A percentile compares a stretch with the other conserved stretches of the same genome.
phyloP scores from a whole-genome alignment of 139 green algal genomes.

The Chlorella sp. region DNA sequence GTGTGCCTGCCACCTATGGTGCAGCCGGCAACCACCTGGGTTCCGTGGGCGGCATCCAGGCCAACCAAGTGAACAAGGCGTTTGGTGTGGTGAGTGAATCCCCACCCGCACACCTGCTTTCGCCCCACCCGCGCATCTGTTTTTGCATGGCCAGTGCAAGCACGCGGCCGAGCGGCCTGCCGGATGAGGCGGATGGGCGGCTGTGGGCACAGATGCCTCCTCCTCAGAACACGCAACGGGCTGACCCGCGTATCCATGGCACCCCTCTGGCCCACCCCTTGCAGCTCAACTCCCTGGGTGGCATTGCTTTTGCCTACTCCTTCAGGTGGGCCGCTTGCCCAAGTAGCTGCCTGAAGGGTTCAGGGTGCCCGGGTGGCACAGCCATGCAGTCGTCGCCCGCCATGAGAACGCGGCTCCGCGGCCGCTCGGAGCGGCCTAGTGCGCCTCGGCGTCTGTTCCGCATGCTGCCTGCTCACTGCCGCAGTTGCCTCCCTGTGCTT shows the following conservation, averaged over 20 bases:
- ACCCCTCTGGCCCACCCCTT: neutral
- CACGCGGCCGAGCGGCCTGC: too few species aligned
- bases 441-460: too few species aligned
- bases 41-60: slow-evolving; percentile 8
- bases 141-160: too few species aligned
- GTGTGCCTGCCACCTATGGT: neutral
- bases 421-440: too few species aligned
- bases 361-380: too few species aligned
- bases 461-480: neutral
- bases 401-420: too few species aligned
- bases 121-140: too few species aligned
- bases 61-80: slow-evolving; percentile 17
- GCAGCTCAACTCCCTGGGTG: slow-evolving; percentile 56
- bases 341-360: too few species aligned
- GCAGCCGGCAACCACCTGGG: slow-evolving; percentile 4
- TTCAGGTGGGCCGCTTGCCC: too few species aligned
- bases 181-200: too few species aligned
- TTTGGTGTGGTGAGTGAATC: neutral
- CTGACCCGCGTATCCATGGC: slow-evolving; percentile 1
- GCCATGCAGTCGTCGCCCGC: too few species aligned
- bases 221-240: neutral
- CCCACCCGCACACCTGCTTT: neutral
- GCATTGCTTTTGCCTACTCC: slow-evolving; percentile 45
- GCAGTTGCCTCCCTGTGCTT: neutral
- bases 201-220: too few species aligned